Conservation (phyloP, 306 rosid species). For the Casuarina glauca region DNA sequence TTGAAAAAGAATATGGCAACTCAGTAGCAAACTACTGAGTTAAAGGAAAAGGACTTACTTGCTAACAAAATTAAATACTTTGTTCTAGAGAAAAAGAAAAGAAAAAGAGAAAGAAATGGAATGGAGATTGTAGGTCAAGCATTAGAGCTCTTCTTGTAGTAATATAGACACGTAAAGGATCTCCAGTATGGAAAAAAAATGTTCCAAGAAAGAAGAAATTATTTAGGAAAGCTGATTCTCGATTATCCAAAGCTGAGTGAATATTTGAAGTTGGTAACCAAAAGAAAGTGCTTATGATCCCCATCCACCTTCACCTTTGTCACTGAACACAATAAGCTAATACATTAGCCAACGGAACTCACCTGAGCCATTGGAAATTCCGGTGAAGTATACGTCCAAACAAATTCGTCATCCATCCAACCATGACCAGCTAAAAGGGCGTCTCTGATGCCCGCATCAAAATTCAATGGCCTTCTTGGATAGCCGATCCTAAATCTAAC, state of each 20-base stretch:
- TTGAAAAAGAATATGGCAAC: background rate
- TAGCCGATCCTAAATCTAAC: slow-evolving; percentile 62
- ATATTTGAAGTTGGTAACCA: background rate
- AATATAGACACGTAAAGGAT: background rate
- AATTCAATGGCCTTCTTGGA: slow-evolving; percentile 15
- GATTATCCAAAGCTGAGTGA: background rate
- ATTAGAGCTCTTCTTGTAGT: background rate
- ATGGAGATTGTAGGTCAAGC: background rate
- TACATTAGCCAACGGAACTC: slow-evolving; percentile 14
- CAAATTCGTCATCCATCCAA: slow-evolving; percentile 24
- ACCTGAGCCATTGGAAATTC: slow-evolving; percentile 69
- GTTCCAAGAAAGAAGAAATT: background rate
- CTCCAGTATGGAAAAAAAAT: background rate
- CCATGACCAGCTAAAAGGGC: background rate
- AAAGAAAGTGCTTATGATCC: background rate
- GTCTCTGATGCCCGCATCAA: background rate
- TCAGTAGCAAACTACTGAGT: background rate
- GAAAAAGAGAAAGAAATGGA: background rate
- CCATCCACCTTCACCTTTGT: background rate
- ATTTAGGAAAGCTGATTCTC: background rate
- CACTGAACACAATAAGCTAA: slow-evolving; percentile 2
- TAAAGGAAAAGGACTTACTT: background rate
- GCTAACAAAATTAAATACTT: background rate
- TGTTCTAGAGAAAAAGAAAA: background rate
- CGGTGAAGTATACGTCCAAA: slow-evolving; percentile 66